phyloP scores from a whole-genome alignment of 208 protist genomes.

The Leishmania arabica region DNA sequence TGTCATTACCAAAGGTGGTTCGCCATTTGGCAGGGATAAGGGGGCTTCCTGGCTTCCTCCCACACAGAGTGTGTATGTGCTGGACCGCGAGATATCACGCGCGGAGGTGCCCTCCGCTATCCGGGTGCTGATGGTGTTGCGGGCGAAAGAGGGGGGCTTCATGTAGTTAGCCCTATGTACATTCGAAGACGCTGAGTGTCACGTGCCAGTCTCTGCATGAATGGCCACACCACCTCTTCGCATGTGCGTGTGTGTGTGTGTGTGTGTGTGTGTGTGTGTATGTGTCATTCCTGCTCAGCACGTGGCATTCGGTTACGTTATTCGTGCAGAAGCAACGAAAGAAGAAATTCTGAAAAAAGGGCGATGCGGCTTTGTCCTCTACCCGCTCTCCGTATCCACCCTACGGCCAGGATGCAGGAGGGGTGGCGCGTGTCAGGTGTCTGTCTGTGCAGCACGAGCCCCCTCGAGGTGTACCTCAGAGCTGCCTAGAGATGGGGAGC shows the following conservation, averaged over 20 bases:
- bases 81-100: not conserved
- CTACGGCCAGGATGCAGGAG: not conserved
- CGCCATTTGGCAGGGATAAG: not conserved
- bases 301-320: not conserved
- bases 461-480: not conserved
- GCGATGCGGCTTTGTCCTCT: too few relatives aligned
- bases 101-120: not conserved
- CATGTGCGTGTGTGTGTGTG: not conserved
- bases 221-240: not conserved
- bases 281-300: not conserved
- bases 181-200: not conserved
- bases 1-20: not conserved
- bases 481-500: not conserved
- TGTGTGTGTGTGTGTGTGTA: too few relatives aligned
- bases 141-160: not conserved
- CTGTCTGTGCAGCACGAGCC: not conserved
- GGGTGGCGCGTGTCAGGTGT: not conserved
- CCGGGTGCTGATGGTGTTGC: not conserved
- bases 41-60: not conserved
- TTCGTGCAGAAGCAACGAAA: not conserved
- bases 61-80: not conserved
- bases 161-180: not conserved
- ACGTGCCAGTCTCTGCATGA: not conserved
- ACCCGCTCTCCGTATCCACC: too few relatives aligned
- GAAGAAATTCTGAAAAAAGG: not conserved